Base-by-base conservation (phyloP, 2,329 filamentous ascomycete genomes). In the Verticillium klebahnii region DNA sequence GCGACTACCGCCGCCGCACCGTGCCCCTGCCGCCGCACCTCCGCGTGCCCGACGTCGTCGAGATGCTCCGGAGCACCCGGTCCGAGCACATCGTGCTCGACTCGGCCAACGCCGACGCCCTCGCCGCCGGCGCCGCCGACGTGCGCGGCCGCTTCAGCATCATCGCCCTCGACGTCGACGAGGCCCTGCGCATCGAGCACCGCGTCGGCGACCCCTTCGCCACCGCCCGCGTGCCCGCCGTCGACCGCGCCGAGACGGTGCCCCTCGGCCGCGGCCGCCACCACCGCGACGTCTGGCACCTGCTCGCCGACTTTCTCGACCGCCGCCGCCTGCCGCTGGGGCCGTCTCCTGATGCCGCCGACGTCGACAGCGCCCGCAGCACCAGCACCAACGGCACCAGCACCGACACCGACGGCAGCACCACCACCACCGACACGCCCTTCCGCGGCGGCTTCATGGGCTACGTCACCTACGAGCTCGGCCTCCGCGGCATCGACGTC, bases 391-490 rank as follows among this genome's bases (percentile, higher is more conserved):
- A 23, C 23, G 23, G 23, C 23, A n/a, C n/a, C n/a, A 23, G 23
- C 23, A 23, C 23, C 23, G n/a, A n/a, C n/a, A 23, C 23, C 23
- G 23, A 23, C 23, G 23, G 23, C 23, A 23, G 23, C 23, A 23
- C 23, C 23, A 23, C 23, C 23, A 23, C 23, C 23, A 61, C 68
- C 5, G 66, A 68, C 5, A 67, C 69, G 0, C 84, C 90, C 0
- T 97, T 96, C 71, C 86, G 91, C 74, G 93, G 92, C 59, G 93
- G 93, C 0, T 88, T 96, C 63, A 86, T 96, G 76, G 93, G 93
- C 0, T 96, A 89, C 69, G 83, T 92, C 58, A 92, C 91, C 0
- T 96, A 97, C 64, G 93, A 97, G 73, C 86, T 93, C 71, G 91
- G 92, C 0, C 77, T 96, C 1, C 78, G 82, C 66, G 86, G 82